Evolutionary conservation across 2,329 filamentous ascomycete species (phyloP), one percentile per base, ranked within the genome.

Genomic region (Neonectria hederae): DNA sequence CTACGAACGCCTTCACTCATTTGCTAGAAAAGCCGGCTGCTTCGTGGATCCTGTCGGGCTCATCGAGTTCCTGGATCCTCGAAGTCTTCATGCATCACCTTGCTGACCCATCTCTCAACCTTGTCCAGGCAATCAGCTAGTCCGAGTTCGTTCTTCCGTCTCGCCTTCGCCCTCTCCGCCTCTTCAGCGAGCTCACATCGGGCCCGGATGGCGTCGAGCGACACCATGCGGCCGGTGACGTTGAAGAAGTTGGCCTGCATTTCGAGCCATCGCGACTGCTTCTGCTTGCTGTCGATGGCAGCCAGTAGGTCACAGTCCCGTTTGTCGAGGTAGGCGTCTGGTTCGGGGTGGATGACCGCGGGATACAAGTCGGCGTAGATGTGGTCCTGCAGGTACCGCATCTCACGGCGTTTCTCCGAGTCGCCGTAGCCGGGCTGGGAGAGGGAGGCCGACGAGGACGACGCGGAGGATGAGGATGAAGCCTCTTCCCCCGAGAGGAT

Each of bases 201-300:
- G 22, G 68, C 70, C 43, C 76, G 76, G 49, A 83, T 75, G n/a
- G 77, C 68, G 35, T 78, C 75, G 8, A 80, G 67, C 1, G 80
- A 77, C 0, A 83, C 71, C 75, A 82, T 76, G 7, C 78, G 74
- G 4, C 81, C 82, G 0, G 81, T 83, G 48, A 72, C 78, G 62
- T 83, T 82, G 70, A 75, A 79, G 58, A 83, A 82, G 53, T 77
- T 78, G 30, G 80, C 79, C 65, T 83, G 81, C 72, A 83, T 78
- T 63, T 82, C 77, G 0, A 82, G 72, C 78, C 79, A 83, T 24
- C 74, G 75, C 28, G 72, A 72, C 21, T 65, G 70, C 51, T 76
- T 74, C 40, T 76, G 73, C 55, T 75, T 74, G 63, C 74, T 76
- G 28, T 79, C 76, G 2, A 80, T 67, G 7, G 76, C 60, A 2